Conservation (phyloP, 2,329 filamentous ascomycete species). For the Xylariales sp. region DNA sequence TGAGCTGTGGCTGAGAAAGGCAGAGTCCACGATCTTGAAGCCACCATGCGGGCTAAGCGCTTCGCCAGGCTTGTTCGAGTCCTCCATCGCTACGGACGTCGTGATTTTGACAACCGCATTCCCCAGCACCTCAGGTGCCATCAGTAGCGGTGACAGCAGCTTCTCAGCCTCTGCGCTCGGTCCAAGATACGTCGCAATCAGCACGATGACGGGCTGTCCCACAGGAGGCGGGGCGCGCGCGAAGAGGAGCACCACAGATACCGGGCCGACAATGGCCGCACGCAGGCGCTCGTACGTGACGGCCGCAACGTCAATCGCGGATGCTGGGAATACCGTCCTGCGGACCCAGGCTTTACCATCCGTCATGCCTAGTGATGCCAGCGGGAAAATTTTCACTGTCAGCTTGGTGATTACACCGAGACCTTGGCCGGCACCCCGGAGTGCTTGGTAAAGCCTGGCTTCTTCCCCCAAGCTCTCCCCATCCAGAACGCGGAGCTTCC, state of each 20-base stretch:
- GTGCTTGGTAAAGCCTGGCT: neutral
- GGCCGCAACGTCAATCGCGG: neutral
- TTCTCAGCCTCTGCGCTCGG: neutral
- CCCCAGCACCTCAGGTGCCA: neutral
- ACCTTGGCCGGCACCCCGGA: constrained; percentile 7
- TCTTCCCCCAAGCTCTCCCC: neutral
- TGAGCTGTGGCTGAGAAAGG: neutral
- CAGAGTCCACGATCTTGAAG: neutral
- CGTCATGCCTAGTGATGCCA: constrained; percentile 11
- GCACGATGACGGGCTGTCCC: neutral
- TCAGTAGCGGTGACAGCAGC: neutral
- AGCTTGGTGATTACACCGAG: constrained; percentile 7
- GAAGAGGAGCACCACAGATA: neutral
- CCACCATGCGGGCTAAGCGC: constrained; percentile 1
- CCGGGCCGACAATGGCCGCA: neutral
- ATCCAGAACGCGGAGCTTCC: neutral
- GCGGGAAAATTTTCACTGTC: constrained; percentile 2
- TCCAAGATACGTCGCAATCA: neutral
- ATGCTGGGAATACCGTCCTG: neutral
- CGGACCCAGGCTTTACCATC: constrained; percentile 1
- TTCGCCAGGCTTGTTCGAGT: neutral
- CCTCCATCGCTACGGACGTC: neutral
- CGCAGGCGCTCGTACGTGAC: neutral
- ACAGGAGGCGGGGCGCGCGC: neutral
- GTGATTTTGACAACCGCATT: neutral